Evolutionary conservation across 305 asterid genomes (phyloP).

Genomic region (Fraxinus platypoda): DNA sequence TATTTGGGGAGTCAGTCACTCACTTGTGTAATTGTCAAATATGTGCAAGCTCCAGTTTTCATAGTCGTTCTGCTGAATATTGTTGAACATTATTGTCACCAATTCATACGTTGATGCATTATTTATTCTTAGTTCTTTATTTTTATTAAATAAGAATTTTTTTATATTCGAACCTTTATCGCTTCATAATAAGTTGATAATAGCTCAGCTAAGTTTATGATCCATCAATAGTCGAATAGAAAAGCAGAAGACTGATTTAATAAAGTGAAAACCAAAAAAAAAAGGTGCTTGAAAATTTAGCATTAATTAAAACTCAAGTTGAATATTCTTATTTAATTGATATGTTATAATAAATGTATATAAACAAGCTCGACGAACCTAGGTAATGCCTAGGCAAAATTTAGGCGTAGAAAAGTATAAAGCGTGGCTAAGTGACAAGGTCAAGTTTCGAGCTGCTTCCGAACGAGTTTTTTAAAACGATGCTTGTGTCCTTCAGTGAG

Average conservation of each 20-base stretch:
- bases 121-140: background rate
- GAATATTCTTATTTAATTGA: background rate
- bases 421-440: background rate
- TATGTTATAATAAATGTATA: background rate
- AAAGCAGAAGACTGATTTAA: background rate
- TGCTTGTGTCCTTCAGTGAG: background rate
- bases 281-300: background rate
- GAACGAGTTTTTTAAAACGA: background rate
- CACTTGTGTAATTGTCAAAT: background rate
- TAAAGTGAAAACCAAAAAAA: background rate
- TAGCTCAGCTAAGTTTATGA: background rate
- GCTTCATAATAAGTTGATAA: background rate
- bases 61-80: background rate
- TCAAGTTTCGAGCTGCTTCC: background rate
- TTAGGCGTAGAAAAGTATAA: background rate
- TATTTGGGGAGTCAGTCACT: background rate
- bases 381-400: background rate
- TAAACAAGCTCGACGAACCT: background rate
- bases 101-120: background rate
- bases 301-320: background rate
- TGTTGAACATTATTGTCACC: background rate
- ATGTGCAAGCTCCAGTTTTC: background rate
- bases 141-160: background rate
- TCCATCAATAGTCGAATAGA: background rate
- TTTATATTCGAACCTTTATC: background rate